Percentiles rank a stretch among this genome's conserved stretches.
These are phyloP conservation scores for Rhodamnia argentea DNA, from an alignment of 345 rosid species.

Conservation along the genomic window DNA sequence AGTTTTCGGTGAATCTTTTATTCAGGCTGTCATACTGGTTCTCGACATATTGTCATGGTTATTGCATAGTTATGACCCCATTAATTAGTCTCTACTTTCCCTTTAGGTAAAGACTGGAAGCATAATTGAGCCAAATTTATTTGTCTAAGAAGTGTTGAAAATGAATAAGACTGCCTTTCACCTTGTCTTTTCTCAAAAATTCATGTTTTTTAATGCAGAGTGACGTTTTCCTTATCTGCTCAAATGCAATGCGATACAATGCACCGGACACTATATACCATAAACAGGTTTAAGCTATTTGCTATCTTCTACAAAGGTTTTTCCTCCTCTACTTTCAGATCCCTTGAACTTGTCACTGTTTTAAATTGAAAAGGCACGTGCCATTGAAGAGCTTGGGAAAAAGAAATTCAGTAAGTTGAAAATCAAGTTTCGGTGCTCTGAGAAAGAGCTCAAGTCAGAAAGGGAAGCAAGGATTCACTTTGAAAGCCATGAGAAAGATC, in stretches of 20 bases:
- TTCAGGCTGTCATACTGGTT: neutral
- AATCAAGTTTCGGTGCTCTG: conserved; percentile 34
- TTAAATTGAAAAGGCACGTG: conserved; percentile 36
- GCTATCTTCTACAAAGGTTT: neutral
- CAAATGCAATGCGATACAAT: conserved; percentile 84
- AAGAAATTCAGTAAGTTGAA: conserved; percentile 65
- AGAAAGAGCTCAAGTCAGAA: conserved; percentile 40
- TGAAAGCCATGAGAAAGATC: conserved; percentile 43
- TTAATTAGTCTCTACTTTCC: neutral
- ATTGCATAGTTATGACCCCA: neutral
- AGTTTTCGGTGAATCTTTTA: neutral
- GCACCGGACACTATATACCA: conserved; percentile 63
- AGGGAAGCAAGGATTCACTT: conserved; percentile 37
- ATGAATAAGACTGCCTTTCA: neutral
- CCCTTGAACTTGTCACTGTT: neutral
- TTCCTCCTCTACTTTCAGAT: neutral
- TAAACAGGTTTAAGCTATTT: conserved; percentile 38
- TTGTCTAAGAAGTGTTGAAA: neutral
- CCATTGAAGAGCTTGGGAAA: conserved; percentile 64
- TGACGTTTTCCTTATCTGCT: conserved; percentile 65
- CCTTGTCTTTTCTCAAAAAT: neutral
- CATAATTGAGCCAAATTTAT: neutral
- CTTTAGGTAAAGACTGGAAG: neutral
- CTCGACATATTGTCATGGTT: neutral
- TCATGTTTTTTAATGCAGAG: conserved; percentile 43